Percentiles rank a stretch among this genome's conserved stretches.
Conservation (phyloP, 177 flowering plant genomes). For the Vitis hybrid region DNA sequence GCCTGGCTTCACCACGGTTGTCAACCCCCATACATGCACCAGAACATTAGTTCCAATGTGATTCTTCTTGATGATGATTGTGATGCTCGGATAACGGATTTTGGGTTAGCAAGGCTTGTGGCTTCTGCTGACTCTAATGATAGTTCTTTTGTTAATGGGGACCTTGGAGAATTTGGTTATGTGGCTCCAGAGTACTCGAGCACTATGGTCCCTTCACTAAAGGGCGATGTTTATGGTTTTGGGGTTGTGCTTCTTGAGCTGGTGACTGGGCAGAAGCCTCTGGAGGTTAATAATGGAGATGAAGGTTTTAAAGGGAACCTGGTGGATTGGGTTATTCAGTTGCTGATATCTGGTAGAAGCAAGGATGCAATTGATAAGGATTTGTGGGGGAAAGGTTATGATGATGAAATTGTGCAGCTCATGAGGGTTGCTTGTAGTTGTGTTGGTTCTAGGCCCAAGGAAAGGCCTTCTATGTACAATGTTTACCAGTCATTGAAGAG, state of each 20-base stretch:
- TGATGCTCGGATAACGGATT: conserved; percentile 70
- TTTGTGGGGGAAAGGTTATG: conserved; percentile 59
- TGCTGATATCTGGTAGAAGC: conserved; percentile 35
- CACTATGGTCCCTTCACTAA: conserved; percentile 64
- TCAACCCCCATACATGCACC: conserved; percentile 60
- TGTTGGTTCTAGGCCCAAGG: conserved; percentile 67
- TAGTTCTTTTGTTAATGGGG: conserved; percentile 47
- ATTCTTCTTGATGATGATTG: conserved; percentile 71
- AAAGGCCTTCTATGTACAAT: conserved; percentile 66
- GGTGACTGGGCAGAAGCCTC: conserved; percentile 69
- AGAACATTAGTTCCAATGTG: conserved; percentile 62
- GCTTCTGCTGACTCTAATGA: conserved; percentile 40
- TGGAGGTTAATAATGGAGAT: conserved; percentile 41
- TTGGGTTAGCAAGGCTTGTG: conserved; percentile 66
- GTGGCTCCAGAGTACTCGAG: conserved; percentile 79
- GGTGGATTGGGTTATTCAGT: conserved; percentile 70
- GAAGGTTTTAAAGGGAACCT: conserved; percentile 68
- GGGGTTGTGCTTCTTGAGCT: conserved; percentile 78
- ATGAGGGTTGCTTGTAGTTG: conserved; percentile 60
- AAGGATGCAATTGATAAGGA: conserved; percentile 53
- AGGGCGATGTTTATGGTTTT: conserved; percentile 80
- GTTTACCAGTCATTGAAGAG: conserved; percentile 59
- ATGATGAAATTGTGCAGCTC: conserved; percentile 60
- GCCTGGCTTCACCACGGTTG: conserved; percentile 86
- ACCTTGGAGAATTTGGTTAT: conserved; percentile 77